phyloP scores from a whole-genome alignment of 1,139 yeast species.

The Yamadazyma sp. region DNA sequence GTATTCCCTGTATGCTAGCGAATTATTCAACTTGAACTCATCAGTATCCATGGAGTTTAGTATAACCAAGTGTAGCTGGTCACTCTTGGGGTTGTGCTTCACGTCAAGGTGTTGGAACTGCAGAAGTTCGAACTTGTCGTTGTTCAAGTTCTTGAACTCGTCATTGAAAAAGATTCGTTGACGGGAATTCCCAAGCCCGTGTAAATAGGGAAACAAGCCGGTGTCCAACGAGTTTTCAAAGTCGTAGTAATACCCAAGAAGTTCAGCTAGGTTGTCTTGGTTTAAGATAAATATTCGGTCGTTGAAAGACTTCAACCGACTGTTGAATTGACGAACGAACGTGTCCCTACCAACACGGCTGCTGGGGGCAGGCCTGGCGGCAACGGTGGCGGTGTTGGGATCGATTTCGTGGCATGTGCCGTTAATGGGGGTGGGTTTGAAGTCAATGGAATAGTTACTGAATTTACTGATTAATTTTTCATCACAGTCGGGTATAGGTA shows the following conservation, averaged over 20 bases:
- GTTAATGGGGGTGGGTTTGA: conserved; percentile 4
- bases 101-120: conserved; percentile 12
- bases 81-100: conserved; percentile 6
- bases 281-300: conserved; percentile 16
- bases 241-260: conserved; percentile 30
- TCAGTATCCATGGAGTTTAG: conserved; percentile 13
- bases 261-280: conserved; percentile 14
- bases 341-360: conserved; percentile 2
- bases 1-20: conserved; percentile 12
- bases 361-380: too few species aligned
- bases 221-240: conserved; percentile 19
- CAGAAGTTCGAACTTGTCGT: conserved; percentile 13
- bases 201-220: conserved; percentile 37
- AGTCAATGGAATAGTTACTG: conserved; percentile 3
- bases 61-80: conserved; percentile 17
- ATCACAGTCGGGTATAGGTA: conserved; percentile 3
- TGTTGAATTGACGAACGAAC: conserved; percentile 14
- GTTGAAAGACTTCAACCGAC: conserved; percentile 12
- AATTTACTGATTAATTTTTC: conserved; percentile 2
- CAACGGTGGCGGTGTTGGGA: too few species aligned
- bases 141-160: conserved; percentile 11
- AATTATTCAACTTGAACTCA: conserved; percentile 14
- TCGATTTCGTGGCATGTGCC: conserved; percentile 1
- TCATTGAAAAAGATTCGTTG: conserved; percentile 28
- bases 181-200: conserved; percentile 29